These are phyloP conservation scores for Sporothrix protearum DNA, from an alignment of 2,329 filamentous ascomycete genomes.

Conservation along the genomic window DNA sequence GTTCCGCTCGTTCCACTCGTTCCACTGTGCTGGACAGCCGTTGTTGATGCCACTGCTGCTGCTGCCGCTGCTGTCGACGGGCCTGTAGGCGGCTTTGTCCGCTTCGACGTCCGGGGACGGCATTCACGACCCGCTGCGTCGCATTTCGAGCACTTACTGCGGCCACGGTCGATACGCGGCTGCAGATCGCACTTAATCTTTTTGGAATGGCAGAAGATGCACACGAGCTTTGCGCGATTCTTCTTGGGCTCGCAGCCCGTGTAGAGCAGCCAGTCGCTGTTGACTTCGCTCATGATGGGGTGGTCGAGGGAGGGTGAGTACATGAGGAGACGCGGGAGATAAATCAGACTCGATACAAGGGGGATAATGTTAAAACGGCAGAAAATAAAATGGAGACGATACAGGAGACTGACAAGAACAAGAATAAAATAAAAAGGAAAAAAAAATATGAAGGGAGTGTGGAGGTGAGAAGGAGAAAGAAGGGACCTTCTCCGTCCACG, in stretches of 20 bases:
- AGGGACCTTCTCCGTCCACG: neutral
- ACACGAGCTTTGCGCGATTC: slow-evolving; percentile 15
- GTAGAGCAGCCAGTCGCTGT: slow-evolving; percentile 19
- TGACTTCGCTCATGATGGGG: slow-evolving; percentile 14
- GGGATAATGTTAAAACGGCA: neutral
- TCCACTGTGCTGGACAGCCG: neutral
- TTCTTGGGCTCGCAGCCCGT: slow-evolving; percentile 18
- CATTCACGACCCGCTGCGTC: slow-evolving; percentile 16
- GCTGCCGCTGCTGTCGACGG: neutral
- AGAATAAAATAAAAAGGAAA: neutral
- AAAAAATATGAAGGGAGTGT: neutral
- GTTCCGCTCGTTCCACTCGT: no score
- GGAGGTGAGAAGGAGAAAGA: neutral
- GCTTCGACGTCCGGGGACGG: slow-evolving; percentile 6
- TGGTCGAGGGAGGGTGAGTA: neutral
- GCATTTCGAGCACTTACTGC: slow-evolving; percentile 12
- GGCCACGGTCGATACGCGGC: slow-evolving; percentile 13
- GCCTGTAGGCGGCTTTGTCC: neutral
- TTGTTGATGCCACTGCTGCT: neutral
- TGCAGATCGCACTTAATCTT: slow-evolving; percentile 20
- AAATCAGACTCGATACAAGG: neutral
- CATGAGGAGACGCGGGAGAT: neutral
- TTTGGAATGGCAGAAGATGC: slow-evolving; percentile 18
- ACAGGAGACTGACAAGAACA: neutral
- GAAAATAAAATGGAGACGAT: neutral